phyloP scores from a whole-genome alignment of 208 protist species.

The Leishmania guyanensis region DNA sequence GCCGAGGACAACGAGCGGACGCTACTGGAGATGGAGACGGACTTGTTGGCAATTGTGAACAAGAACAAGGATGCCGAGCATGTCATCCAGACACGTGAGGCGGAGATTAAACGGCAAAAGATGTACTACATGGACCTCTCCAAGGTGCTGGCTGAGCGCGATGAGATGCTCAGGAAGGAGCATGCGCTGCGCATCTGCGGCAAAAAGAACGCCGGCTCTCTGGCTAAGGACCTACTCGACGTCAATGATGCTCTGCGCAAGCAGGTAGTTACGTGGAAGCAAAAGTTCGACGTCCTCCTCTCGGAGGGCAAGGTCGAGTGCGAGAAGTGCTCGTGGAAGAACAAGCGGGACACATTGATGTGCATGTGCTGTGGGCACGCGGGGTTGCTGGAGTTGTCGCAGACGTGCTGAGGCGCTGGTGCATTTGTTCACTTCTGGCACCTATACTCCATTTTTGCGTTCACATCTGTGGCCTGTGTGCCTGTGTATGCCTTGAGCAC shows the following conservation, averaged over 20 bases:
- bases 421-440: background rate
- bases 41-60: conserved; percentile 44
- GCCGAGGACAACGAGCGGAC: conserved; percentile 53
- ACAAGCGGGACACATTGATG: conserved; percentile 38
- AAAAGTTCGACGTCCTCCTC: conserved; percentile 64
- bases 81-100: conserved; percentile 46
- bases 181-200: conserved; percentile 62
- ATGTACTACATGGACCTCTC: conserved; percentile 61
- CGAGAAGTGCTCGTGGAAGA: conserved; percentile 70
- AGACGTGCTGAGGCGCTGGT: background rate
- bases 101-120: conserved; percentile 55
- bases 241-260: conserved; percentile 57
- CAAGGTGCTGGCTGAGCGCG: conserved; percentile 68
- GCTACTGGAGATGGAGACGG: conserved; percentile 54
- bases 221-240: conserved; percentile 66
- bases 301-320: conserved; percentile 71
- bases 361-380: conserved; percentile 74
- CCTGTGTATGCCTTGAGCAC: background rate
- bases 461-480: background rate
- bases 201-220: conserved; percentile 57
- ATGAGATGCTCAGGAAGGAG: conserved; percentile 59
- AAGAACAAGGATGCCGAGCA: conserved; percentile 60
- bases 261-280: conserved; percentile 52
- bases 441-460: background rate
- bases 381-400: conserved; percentile 26